Conservation (phyloP, 1,284 basidiomycete species). For the Testicularia cyperi region DNA sequence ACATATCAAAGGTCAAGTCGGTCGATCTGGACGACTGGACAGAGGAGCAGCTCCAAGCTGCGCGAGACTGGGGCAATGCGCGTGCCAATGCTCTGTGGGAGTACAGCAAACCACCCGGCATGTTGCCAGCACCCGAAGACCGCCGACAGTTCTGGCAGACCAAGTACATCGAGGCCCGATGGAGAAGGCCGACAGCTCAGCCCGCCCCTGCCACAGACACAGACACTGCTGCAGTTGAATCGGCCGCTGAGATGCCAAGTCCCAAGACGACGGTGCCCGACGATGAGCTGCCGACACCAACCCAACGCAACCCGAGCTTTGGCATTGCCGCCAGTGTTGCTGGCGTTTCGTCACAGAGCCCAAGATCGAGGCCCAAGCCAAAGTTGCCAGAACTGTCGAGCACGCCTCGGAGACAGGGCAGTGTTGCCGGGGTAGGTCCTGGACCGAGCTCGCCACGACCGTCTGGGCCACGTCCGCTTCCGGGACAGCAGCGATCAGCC, state of each 20-base stretch:
- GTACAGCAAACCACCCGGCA: slow-evolving; percentile 17
- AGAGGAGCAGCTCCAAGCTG: slow-evolving; percentile 44
- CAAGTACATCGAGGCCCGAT: slow-evolving; percentile 34
- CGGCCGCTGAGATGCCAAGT: too few species aligned
- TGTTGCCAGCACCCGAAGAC: slow-evolving; percentile 7
- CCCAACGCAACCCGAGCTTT: too few species aligned
- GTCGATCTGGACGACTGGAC: slow-evolving; percentile 64
- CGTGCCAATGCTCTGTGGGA: slow-evolving; percentile 44
- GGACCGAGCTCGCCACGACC: slow-evolving; percentile 11
- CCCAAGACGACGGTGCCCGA: too few species aligned
- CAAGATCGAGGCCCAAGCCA: too few species aligned
- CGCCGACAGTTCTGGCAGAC: slow-evolving; percentile 32
- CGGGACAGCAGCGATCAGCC: slow-evolving; percentile 13
- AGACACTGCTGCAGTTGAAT: too few species aligned
- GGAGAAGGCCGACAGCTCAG: too few species aligned
- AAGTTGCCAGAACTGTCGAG: too few species aligned
- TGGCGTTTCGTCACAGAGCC: too few species aligned
- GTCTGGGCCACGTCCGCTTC: slow-evolving; percentile 14
- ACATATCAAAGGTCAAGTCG: slow-evolving; percentile 64
- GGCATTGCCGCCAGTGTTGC: too few species aligned
- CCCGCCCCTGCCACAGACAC: too few species aligned
- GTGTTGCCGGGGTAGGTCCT: not conserved
- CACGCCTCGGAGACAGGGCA: too few species aligned
- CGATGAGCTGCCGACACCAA: too few species aligned
- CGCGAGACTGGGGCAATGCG: slow-evolving; percentile 43